Base-by-base conservation (phyloP, 768 basidiomycete genomes). In the Rubroboletus pulcherrimus region DNA sequence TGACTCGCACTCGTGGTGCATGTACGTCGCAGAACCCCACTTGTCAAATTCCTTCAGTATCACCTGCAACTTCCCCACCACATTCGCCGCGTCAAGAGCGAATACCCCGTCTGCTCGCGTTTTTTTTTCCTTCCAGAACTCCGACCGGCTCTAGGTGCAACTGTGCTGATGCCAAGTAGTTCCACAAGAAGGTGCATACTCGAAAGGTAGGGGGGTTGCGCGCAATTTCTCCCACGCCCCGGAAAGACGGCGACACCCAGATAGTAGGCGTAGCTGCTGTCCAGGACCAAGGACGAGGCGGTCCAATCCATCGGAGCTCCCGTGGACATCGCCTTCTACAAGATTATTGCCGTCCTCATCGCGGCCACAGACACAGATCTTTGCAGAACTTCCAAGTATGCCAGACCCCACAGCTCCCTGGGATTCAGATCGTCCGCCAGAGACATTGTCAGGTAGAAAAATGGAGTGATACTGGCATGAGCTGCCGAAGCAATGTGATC, bases 371-470 rank as follows among this genome's bases (percentile, higher is more conserved):
- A 61, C 65, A 59, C 69, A 2, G 78, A 79, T 60, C 81, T 84
- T 62, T 83, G 83, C 80, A 89, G 83, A n/a, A 88, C 82, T 67
- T 86, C 85, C 52, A 87, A 74, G 69, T 89, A 90, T 39, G 85
- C 86, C 1, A 78, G 74, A 31, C 88, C 87, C 37, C 82, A 77
- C 39, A 90, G 73, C 1, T 75, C 70, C 37, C 80, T 75, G 48
- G 90, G 73, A 61, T 83, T 72, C 30, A 89, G 77, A 56, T 90
- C 87, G 62, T 90, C 87, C 4, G 85, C 82, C 24, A 90, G 78
- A 7, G 79, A 78, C 84, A 90, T 86, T 4, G 86, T 86, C 46
- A 88, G 75, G 65, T 86, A 85, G 87, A 85, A 63, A 87, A 87
- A 57, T 82, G 81, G 44, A 85, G 69, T 3, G 85, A 87, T 31